Base-by-base conservation (phyloP, 2,329 filamentous ascomycete species). In the Cytospora schulzeri region DNA sequence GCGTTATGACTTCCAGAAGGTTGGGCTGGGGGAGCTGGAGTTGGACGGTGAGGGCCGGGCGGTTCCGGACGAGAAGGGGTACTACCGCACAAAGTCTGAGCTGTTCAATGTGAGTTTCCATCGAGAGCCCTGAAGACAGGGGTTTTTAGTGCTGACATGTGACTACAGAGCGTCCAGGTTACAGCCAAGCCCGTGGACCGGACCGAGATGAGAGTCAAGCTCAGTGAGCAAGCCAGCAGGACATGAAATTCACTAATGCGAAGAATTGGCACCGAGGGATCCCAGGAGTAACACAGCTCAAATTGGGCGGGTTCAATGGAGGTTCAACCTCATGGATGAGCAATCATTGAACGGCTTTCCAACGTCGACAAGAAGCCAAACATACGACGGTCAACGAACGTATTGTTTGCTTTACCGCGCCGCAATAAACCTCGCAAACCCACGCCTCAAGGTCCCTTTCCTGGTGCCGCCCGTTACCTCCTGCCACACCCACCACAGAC, bases 1-100 rank as follows among this genome's bases (percentile, higher is more conserved):
- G 53, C 68, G 67, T 31, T 76, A 72, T 60, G 72, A 76, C 52
- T 75, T 76, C 65, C 65, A 69, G 52, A 76, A 76, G 67, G 69
- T 72, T 0, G 74, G 74, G 0, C 48, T 73, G 17, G 74, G 74
- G 1, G 73, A 74, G 70, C 50, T 66, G 9, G 68, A 69, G 9
- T 48, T 68, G 50, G 70, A 74, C 22, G 69, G 65, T 54, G 66
- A 68, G 33, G 72, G 70, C 4, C 22, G 35, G 57, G 68, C 66
- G 12, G 51, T 69, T 9, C 2, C 70, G 55, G 64, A 71, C 55
- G 69, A 68, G 1, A 70, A 70, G 58, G 70, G 71, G 8, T 68
- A 69, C 35, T 73, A 69, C 61, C 66, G 67, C 65, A 68, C 69
- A 28, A 71, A 71, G 63, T 66, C 69, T 17, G 65, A 68, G 52